These are phyloP conservation scores for Fraxinus pennsylvanica DNA, from an alignment of 257 asterid genomes.

Conservation along the genomic window DNA sequence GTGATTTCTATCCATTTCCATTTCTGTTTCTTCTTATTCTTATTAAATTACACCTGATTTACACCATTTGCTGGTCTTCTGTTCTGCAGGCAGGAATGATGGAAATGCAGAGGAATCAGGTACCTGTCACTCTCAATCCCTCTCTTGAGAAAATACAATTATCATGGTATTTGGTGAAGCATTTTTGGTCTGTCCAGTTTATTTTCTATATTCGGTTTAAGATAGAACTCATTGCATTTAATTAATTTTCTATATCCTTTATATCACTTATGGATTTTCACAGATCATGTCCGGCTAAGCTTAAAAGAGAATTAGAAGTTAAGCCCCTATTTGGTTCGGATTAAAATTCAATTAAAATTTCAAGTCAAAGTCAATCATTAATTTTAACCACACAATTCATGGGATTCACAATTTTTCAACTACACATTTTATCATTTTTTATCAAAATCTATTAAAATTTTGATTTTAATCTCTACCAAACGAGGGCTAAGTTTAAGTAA, in stretches of 20 bases:
- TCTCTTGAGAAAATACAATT: neutral
- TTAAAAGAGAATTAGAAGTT: neutral
- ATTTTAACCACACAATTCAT: too few relatives aligned
- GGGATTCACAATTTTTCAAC: too few relatives aligned
- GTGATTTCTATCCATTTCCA: neutral
- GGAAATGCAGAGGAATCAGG: constrained; percentile 53
- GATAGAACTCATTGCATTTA: neutral
- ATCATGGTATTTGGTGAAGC: neutral
- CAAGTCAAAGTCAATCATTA: too few relatives aligned
- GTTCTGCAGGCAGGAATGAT: constrained; percentile 35
- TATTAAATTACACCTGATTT: neutral
- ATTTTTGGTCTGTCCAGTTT: neutral
- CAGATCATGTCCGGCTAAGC: neutral
- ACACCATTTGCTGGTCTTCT: constrained; percentile 18
- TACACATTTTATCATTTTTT: too few relatives aligned
- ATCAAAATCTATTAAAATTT: too few relatives aligned
- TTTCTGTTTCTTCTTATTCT: neutral
- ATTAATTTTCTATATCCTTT: neutral
- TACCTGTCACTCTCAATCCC: constrained; percentile 16
- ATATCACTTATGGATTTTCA: neutral
- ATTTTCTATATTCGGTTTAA: neutral
- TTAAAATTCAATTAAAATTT: too few relatives aligned
- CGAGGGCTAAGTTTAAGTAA: neutral
- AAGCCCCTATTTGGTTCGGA: neutral
- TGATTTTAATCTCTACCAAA: too few relatives aligned